Conservation (phyloP, 2,329 filamentous ascomycete genomes). For the Falciphora oryzae region DNA sequence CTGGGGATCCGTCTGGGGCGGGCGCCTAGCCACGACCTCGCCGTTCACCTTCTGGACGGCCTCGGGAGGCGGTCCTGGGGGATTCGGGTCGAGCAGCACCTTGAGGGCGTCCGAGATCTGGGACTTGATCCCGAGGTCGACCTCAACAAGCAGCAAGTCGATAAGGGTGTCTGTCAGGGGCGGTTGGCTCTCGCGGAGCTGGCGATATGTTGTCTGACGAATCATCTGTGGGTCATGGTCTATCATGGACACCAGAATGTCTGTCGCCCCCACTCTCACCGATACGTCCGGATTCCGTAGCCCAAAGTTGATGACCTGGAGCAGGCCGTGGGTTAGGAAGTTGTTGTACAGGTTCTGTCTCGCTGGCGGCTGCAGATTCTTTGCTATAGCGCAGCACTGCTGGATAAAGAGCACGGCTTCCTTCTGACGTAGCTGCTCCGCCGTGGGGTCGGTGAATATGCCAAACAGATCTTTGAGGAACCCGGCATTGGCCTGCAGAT, state of each 20-base stretch:
- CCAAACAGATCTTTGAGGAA: conserved; percentile 84
- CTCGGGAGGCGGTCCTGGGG: conserved; percentile 46
- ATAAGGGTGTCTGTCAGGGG: conserved; percentile 90
- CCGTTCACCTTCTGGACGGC: conserved; percentile 39
- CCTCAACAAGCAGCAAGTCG: conserved; percentile 83
- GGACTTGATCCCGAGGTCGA: conserved; percentile 89
- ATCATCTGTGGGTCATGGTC: conserved; percentile 96
- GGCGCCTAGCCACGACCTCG: conserved; percentile 60
- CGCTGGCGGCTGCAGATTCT: conserved; percentile 81
- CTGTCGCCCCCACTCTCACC: conserved; percentile 85
- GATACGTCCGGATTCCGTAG: conserved; percentile 77
- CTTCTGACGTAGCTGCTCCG: conserved; percentile 71
- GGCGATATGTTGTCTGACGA: conserved; percentile 84
- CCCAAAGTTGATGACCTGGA: conserved; percentile 87
- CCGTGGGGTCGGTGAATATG: conserved; percentile 66
- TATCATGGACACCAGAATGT: conserved; percentile 88
- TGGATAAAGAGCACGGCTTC: conserved; percentile 95
- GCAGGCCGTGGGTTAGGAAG: conserved; percentile 80
- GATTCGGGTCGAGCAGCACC: conserved; percentile 74
- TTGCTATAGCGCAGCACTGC: conserved; percentile 89
- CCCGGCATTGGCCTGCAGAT: conserved; percentile 73
- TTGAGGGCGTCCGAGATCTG: conserved; percentile 95
- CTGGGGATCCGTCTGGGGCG: conserved; percentile 55
- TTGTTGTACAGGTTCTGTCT: conserved; percentile 82
- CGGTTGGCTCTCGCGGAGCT: conserved; percentile 78